phyloP scores from a whole-genome alignment of 768 basidiomycete species.

The Russula earlei region DNA sequence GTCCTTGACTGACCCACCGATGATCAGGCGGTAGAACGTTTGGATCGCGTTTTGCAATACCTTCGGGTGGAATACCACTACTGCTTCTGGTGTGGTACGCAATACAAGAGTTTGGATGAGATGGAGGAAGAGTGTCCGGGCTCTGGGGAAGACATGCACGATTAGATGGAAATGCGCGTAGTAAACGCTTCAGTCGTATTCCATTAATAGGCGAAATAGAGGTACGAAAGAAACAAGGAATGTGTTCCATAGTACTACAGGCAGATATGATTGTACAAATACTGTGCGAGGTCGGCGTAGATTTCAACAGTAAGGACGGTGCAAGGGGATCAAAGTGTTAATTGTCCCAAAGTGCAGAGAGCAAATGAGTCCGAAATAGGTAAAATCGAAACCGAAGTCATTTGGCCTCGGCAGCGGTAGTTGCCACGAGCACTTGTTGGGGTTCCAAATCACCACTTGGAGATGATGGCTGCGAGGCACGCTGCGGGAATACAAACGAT shows the following conservation, averaged over 20 bases:
- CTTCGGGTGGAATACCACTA: constrained; percentile 64
- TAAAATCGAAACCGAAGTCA: neutral
- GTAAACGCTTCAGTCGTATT: neutral
- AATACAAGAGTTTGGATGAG: constrained; percentile 54
- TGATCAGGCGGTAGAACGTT: constrained; percentile 57
- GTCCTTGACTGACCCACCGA: neutral
- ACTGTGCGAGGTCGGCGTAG: neutral
- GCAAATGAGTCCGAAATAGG: neutral
- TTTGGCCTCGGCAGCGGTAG: neutral
- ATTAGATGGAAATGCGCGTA: constrained; percentile 33
- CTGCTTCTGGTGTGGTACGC: constrained; percentile 85
- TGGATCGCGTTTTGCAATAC: constrained; percentile 59
- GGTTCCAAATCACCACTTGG: neutral
- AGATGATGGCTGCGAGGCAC: neutral
- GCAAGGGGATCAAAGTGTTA: constrained; percentile 1
- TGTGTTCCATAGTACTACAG: constrained; percentile 7
- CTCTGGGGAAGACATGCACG: constrained; percentile 65
- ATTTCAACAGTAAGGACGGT: constrained; percentile 9
- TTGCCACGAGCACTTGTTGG: constrained; percentile 1
- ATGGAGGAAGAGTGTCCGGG: constrained; percentile 66
- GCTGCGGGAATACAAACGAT: constrained; percentile 23
- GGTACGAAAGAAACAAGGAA: neutral
- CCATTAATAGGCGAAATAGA: neutral
- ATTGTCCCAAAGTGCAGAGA: constrained; percentile 5
- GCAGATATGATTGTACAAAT: constrained; percentile 11